Percentiles rank a stretch among this genome's conserved stretches.
Evolutionary conservation across 192 early-diverging fungal species (phyloP).

Genomic region (Chytriomyces sp.): DNA sequence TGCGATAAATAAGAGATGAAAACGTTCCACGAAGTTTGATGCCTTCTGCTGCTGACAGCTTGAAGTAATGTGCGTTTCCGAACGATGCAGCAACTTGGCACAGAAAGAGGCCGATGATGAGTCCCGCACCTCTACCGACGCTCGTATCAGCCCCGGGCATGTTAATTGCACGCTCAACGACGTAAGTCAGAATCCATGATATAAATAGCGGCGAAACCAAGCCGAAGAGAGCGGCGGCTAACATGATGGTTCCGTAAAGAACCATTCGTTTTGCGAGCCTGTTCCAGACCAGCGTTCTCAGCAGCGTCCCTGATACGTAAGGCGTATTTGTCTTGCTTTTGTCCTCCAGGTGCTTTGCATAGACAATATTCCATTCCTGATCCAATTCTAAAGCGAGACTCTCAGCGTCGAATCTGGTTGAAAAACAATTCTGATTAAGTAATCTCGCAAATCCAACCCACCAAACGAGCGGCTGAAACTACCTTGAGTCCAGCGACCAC

Average conservation of each 20-base stretch:
- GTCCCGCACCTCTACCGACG: conserved; percentile 1
- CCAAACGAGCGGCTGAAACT: background rate
- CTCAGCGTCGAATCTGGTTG: conserved; percentile 40
- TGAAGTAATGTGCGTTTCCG: conserved; percentile 48
- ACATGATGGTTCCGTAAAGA: conserved; percentile 33
- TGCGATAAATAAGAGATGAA: conserved; percentile 63
- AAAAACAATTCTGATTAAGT: background rate
- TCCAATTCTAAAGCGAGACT: conserved; percentile 36
- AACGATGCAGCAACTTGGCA: conserved; percentile 37
- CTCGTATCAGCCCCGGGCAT: conserved; percentile 10
- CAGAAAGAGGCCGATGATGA: conserved; percentile 26
- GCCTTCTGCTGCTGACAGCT: conserved; percentile 34
- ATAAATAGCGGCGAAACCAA: conserved; percentile 52
- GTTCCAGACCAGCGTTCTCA: conserved; percentile 26
- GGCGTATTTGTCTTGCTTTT: background rate
- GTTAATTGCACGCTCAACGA: conserved; percentile 8
- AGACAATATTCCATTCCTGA: conserved; percentile 37
- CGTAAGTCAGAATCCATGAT: conserved; percentile 47
- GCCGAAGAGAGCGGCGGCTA: background rate
- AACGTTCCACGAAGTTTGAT: conserved; percentile 58
- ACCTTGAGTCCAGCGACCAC: conserved; percentile 51
- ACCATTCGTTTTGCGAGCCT: background rate
- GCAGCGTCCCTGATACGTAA: conserved; percentile 17
- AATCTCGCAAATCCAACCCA: background rate
- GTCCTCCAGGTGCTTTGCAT: background rate